Percentiles rank a stretch among this genome's conserved stretches.
phyloP scores from a whole-genome alignment of 805 yeast species.

The Candida nemodendra region DNA sequence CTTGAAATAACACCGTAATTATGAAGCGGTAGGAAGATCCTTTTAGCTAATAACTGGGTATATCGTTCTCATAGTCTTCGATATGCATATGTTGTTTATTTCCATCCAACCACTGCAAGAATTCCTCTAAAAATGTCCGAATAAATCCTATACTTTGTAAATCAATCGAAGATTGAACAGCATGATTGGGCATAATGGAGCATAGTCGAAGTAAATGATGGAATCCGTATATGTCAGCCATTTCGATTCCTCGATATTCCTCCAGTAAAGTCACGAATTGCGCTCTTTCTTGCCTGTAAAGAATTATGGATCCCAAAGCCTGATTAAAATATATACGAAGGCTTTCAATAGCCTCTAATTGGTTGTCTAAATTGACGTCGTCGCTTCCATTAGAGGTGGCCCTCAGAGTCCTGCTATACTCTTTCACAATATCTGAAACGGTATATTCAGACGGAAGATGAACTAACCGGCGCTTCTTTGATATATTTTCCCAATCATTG shows the following conservation, averaged over 20 bases:
- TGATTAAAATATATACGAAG: slow-evolving; percentile 71
- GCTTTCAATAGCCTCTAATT: slow-evolving; percentile 71
- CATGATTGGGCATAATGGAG: slow-evolving; percentile 78
- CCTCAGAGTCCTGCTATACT: slow-evolving; percentile 36
- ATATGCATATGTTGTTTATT: slow-evolving; percentile 38
- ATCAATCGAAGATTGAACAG: slow-evolving; percentile 79
- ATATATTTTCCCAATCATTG: slow-evolving; percentile 91
- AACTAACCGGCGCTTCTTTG: slow-evolving; percentile 73
- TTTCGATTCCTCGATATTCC: slow-evolving; percentile 13
- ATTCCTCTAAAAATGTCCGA: slow-evolving; percentile 50
- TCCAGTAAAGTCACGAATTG: slow-evolving; percentile 59
- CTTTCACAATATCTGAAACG: slow-evolving; percentile 51
- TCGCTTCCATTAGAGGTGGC: slow-evolving; percentile 31
- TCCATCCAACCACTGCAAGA: slow-evolving; percentile 51
- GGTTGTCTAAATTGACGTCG: slow-evolving; percentile 47
- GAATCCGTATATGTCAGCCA: slow-evolving; percentile 63
- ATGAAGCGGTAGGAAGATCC: too few species aligned
- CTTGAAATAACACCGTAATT: neutral
- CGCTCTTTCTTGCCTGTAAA: slow-evolving; percentile 75
- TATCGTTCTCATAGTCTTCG: slow-evolving; percentile 47
- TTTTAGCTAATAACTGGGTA: slow-evolving; percentile 33
- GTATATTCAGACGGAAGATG: slow-evolving; percentile 58
- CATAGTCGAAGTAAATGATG: slow-evolving; percentile 80
- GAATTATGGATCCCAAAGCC: slow-evolving; percentile 62
- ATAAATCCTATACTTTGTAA: slow-evolving; percentile 60